Conservation (phyloP, 352 stramenopile species). For the Globisporangium camurandrum region DNA sequence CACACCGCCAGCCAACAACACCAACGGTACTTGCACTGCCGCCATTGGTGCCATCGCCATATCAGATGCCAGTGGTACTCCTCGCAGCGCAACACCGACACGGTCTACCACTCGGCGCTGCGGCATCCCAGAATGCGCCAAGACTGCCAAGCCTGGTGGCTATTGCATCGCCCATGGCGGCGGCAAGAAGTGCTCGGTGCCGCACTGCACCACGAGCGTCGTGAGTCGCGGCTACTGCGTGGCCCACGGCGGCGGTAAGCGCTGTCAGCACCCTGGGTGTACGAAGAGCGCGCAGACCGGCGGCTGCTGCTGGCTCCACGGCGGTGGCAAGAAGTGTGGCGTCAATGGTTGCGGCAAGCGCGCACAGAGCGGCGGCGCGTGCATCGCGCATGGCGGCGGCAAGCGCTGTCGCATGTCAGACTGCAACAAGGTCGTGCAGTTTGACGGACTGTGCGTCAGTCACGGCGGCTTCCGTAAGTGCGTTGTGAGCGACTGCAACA, state of each 20-base stretch:
- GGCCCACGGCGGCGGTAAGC: slow-evolving; percentile 38
- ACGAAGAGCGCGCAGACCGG: slow-evolving; percentile 33
- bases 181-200: slow-evolving; percentile 41
- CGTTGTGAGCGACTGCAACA: slow-evolving; percentile 25
- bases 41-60: too few species aligned
- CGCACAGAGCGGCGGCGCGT: slow-evolving; percentile 32
- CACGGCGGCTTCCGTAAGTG: slow-evolving; percentile 37
- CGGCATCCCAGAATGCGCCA: slow-evolving; percentile 27
- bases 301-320: slow-evolving; percentile 37
- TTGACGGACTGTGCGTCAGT: slow-evolving; percentile 33
- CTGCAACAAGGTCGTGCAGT: slow-evolving; percentile 39
- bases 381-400: slow-evolving; percentile 32
- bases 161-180: slow-evolving; percentile 65
- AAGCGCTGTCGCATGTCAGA: slow-evolving; percentile 21
- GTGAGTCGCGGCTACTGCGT: slow-evolving; percentile 40
- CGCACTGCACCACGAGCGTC: slow-evolving; percentile 28
- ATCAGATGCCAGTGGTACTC: neutral
- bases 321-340: slow-evolving; percentile 37
- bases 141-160: slow-evolving; percentile 34
- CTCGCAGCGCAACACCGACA: neutral
- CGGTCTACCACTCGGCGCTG: slow-evolving; percentile 12
- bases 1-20: neutral
- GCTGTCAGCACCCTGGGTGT: slow-evolving; percentile 24
- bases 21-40: neutral
- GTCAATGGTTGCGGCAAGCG: slow-evolving; percentile 30